Conservation (phyloP, 2,329 filamentous ascomycete genomes). For the Elsinoe batatas region DNA sequence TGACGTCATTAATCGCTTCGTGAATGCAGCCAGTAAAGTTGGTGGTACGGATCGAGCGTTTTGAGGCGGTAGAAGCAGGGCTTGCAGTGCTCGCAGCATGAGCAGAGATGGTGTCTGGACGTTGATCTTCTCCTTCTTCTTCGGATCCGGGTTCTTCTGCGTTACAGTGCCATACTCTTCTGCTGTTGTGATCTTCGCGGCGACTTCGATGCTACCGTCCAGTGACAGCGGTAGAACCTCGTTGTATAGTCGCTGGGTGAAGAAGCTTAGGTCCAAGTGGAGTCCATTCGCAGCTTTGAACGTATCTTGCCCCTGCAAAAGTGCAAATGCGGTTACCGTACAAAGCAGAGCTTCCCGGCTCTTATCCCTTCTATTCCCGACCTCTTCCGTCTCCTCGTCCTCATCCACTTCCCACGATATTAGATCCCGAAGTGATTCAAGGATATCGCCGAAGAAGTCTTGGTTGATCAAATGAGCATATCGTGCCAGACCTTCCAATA, state of each 20-base stretch:
- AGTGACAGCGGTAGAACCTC: slow-evolving; percentile 69
- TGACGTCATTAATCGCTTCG: slow-evolving; percentile 77
- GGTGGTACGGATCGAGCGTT: slow-evolving; percentile 68
- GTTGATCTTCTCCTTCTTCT: slow-evolving; percentile 62
- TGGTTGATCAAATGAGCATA: slow-evolving; percentile 97
- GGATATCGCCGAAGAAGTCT: slow-evolving; percentile 92
- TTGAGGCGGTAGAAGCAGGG: slow-evolving; percentile 66
- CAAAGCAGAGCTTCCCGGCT: slow-evolving; percentile 85
- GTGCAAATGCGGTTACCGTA: slow-evolving; percentile 91
- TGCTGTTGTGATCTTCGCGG: slow-evolving; percentile 34
- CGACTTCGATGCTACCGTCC: slow-evolving; percentile 76
- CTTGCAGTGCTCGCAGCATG: slow-evolving; percentile 74
- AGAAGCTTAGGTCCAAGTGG: slow-evolving; percentile 87
- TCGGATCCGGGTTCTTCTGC: background rate
- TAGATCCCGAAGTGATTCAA: slow-evolving; percentile 89
- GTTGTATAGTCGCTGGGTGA: slow-evolving; percentile 87
- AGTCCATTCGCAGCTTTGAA: slow-evolving; percentile 72
- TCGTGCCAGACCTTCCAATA: slow-evolving; percentile 84
- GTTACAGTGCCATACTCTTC: background rate
- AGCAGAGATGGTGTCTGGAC: slow-evolving; percentile 91
- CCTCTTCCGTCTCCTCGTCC: slow-evolving; percentile 40
- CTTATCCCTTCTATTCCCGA: slow-evolving; percentile 52
- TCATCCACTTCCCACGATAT: slow-evolving; percentile 56
- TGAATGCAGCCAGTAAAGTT: slow-evolving; percentile 77
- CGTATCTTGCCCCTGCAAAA: slow-evolving; percentile 87